Evolutionary conservation across 805 yeast species (phyloP).

Genomic region (Wickerhamiella kurtzmanii): DNA sequence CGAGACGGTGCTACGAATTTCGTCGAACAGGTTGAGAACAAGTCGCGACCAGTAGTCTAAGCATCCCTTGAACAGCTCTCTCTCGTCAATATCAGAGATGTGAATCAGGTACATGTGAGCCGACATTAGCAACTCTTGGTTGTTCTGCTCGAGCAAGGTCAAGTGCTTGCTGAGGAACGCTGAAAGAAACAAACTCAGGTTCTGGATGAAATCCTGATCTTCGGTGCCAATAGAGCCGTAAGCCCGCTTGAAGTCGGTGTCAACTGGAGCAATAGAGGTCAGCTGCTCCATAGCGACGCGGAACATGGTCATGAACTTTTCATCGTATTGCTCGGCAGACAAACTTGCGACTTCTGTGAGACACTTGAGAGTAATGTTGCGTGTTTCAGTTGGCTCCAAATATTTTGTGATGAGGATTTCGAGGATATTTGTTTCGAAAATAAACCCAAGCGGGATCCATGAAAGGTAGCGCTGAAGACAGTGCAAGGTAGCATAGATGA

Average conservation of each 20-base stretch:
- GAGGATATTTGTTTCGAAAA: slow-evolving; percentile 76
- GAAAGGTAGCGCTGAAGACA: slow-evolving; percentile 74
- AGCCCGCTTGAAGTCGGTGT: slow-evolving; percentile 54
- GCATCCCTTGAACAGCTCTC: slow-evolving; percentile 91
- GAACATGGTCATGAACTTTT: slow-evolving; percentile 56
- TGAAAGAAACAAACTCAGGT: slow-evolving; percentile 82
- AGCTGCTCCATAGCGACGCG: slow-evolving; percentile 60
- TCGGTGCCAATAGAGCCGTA: slow-evolving; percentile 63
- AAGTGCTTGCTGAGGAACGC: slow-evolving; percentile 77
- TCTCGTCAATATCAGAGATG: slow-evolving; percentile 80
- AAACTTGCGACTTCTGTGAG: slow-evolving; percentile 79
- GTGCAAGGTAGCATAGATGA: slow-evolving; percentile 71
- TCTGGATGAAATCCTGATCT: slow-evolving; percentile 91
- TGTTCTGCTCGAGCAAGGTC: slow-evolving; percentile 32
- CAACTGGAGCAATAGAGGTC: slow-evolving; percentile 51
- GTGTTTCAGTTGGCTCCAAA: slow-evolving; percentile 60
- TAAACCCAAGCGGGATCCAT: slow-evolving; percentile 87
- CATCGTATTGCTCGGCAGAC: slow-evolving; percentile 37
- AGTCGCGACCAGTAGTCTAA: slow-evolving; percentile 88
- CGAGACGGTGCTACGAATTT: slow-evolving; percentile 68
- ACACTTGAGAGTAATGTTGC: slow-evolving; percentile 80
- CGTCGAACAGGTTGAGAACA: slow-evolving; percentile 70
- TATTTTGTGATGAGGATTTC: slow-evolving; percentile 62
- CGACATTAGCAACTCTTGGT: slow-evolving; percentile 46
- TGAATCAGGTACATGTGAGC: slow-evolving; percentile 74